Percentiles rank a stretch among this genome's conserved stretches.
These are phyloP conservation scores for Zarea fungicola DNA, from an alignment of 2,329 filamentous ascomycete genomes.

Conservation along the genomic window DNA sequence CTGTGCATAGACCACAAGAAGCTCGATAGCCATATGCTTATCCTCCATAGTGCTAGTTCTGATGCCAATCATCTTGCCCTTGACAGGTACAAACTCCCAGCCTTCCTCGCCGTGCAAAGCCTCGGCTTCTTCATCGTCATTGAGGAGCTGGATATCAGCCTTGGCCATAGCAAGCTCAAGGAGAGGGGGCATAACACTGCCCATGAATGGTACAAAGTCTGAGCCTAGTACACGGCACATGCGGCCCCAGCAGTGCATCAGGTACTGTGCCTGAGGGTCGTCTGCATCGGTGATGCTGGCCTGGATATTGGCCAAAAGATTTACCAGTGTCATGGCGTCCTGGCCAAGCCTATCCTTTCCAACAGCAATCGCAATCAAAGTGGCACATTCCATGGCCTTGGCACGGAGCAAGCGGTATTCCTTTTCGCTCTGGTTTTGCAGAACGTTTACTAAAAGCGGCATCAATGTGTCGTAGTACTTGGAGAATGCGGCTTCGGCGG, in stretches of 20 bases:
- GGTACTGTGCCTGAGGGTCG: constrained; percentile 92
- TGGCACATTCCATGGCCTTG: constrained; percentile 99
- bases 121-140: constrained; percentile 91
- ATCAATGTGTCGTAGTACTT: constrained; percentile 96
- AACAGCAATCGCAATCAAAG: constrained; percentile 89
- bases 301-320: constrained; percentile 83
- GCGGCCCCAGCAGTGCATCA: constrained; percentile 97
- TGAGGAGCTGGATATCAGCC: constrained; percentile 92
- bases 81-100: constrained; percentile 94
- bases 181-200: constrained; percentile 89
- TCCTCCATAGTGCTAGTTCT: constrained; percentile 95
- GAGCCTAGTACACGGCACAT: constrained; percentile 93
- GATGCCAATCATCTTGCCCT: constrained; percentile 97
- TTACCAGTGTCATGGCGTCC: constrained; percentile 82
- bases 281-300: constrained; percentile 81
- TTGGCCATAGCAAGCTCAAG: constrained; percentile 89
- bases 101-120: constrained; percentile 91
- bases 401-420: constrained; percentile 86
- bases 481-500: constrained; percentile 87
- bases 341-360: constrained; percentile 86
- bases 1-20: constrained; percentile 94
- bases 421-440: constrained; percentile 86
- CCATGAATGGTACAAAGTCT: constrained; percentile 89
- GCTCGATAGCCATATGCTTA: constrained; percentile 99
- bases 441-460: constrained; percentile 85